These are phyloP conservation scores for Euphrasia arctica DNA, from an alignment of 305 asterid genomes.

Conservation along the genomic window DNA sequence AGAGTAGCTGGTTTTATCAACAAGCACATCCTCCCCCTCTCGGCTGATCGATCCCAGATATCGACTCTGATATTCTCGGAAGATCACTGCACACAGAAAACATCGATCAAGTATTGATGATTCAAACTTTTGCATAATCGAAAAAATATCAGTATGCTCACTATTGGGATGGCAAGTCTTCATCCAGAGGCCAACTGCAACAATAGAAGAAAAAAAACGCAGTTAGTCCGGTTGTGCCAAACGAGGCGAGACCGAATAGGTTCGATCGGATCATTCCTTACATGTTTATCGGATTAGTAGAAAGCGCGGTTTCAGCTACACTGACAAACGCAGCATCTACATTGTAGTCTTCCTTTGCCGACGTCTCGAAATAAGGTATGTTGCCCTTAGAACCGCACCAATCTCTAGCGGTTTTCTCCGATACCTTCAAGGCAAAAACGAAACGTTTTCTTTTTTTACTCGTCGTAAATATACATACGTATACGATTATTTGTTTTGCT, in stretches of 20 bases:
- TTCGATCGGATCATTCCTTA: constrained; percentile 8
- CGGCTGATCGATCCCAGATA: constrained; percentile 55
- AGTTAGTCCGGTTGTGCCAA: neutral
- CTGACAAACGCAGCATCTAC: constrained; percentile 57
- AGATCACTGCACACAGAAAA: constrained; percentile 47
- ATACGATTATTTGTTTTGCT: neutral
- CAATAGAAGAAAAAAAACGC: neutral
- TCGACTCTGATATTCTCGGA: constrained; percentile 51
- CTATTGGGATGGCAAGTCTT: constrained; percentile 59
- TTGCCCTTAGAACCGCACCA: constrained; percentile 68
- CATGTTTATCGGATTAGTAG: constrained; percentile 50
- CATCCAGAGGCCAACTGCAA: constrained; percentile 67
- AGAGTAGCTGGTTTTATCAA: constrained; percentile 22
- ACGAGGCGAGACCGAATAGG: too few relatives aligned
- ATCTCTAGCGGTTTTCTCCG: constrained; percentile 55
- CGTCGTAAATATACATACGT: too few relatives aligned
- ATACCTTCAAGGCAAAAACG: constrained; percentile 32
- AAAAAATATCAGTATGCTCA: constrained; percentile 29
- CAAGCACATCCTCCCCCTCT: constrained; percentile 66
- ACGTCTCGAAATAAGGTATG: constrained; percentile 77
- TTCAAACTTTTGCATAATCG: neutral
- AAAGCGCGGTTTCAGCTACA: constrained; percentile 57
- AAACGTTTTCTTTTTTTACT: too few relatives aligned
- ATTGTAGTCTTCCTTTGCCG: constrained; percentile 76
- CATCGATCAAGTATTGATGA: neutral